Base-by-base conservation (phyloP, 768 basidiomycete species). In the Mycena sanguinolenta region DNA sequence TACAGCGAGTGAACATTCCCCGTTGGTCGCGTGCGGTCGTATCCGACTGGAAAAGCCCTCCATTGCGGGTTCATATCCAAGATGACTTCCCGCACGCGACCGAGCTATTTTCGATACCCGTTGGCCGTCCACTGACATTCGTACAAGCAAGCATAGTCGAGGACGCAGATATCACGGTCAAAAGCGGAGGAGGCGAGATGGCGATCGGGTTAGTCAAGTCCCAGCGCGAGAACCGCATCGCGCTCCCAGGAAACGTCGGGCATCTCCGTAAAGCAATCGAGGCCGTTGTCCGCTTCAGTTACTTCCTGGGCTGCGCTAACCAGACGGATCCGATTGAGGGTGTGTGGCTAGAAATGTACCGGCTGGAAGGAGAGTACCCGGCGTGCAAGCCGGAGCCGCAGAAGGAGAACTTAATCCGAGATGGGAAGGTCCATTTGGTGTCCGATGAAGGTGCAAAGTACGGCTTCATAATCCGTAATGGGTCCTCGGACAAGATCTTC, bases 321-420 rank as follows among this genome's bases (percentile, higher is more conserved):
- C n/a, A n/a, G n/a, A n/a, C n/a, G n/a, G n/a, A n/a, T n/a, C n/a
- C n/a, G n/a, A n/a, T n/a, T n/a, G n/a, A n/a, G n/a, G n/a, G 60
- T 5, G 21, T 69, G 3, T 23, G 53, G 23, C 60, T 69, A 17
- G 61, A 62, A 44, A 57, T 66, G 55, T 34, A 58, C 57, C 57
- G 57, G 23, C 50, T 63, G 17, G 13, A 17, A 14, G 50, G 50
- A 30, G 14, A 3, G 14, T 53, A 38, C 13, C 61, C 61, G 1
- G 49, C 23, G 0, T 54, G 64, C 28, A 46, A 36, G 55, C 64
- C 64, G 8, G 64, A 65, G 25, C 23, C 36, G 28, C 17, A 3
- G 21, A n/a, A 23, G 3, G 67, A 54, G 32, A 66, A 66, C 55
- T 6, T 66, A 32, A 32, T 66, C 14, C 30, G 21, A 44, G n/a